Percentiles rank a stretch among this genome's conserved stretches.
Evolutionary conservation across 805 yeast genomes (phyloP).

Genomic region (Candida insectalens): DNA sequence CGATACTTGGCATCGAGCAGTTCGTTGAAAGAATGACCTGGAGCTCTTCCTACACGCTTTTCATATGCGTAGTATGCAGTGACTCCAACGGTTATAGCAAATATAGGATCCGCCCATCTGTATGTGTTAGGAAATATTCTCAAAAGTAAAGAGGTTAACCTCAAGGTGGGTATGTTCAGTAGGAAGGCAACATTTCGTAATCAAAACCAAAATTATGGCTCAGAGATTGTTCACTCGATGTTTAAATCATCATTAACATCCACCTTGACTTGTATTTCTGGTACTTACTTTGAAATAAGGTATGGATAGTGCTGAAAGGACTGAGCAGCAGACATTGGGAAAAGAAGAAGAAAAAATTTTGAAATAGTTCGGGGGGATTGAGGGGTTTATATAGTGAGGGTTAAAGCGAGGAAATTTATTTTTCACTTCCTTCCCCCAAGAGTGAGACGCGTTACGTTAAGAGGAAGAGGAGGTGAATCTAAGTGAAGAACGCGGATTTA

Average conservation of each 20-base stretch:
- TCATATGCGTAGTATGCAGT: constrained; percentile 59
- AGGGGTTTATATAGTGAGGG: no score
- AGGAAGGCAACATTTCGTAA: constrained; percentile 9
- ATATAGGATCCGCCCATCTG: constrained; percentile 52
- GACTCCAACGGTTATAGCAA: constrained; percentile 54
- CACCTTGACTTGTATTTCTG: neutral
- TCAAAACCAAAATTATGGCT: constrained; percentile 6
- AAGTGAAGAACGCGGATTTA: no score
- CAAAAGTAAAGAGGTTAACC: no score
- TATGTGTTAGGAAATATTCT: constrained; percentile 5
- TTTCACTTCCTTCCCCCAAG: no score
- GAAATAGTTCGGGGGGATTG: no score
- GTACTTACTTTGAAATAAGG: constrained; percentile 32
- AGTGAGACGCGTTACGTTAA: no score
- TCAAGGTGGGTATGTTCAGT: no score
- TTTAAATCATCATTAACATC: constrained; percentile 9
- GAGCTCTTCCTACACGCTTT: constrained; percentile 41
- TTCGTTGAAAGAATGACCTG: constrained; percentile 53
- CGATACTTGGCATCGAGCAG: no score
- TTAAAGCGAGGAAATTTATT: no score
- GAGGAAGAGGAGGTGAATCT: no score
- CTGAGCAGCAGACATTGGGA: constrained; percentile 9
- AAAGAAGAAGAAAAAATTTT: constrained; percentile 18
- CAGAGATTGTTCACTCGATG: constrained; percentile 13
- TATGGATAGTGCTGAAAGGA: constrained; percentile 27